Conservation (phyloP, 1,284 basidiomycete species). For the Volvariella volvacea region DNA sequence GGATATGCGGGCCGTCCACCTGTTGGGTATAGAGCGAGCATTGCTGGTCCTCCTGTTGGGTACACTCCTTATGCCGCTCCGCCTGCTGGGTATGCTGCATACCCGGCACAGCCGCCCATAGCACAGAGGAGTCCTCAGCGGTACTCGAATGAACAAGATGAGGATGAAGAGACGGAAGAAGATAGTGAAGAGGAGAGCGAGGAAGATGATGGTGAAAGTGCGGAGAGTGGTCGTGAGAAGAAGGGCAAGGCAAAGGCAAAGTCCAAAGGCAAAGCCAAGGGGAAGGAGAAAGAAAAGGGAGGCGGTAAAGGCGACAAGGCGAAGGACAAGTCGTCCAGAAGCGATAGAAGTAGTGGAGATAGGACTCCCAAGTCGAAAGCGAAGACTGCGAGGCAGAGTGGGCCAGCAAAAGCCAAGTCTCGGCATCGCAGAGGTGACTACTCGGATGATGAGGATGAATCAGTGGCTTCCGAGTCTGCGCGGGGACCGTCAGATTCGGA, state of each 20-base stretch:
- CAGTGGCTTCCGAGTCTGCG: too few species aligned
- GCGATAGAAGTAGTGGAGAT: neutral
- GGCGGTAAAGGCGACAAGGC: too few species aligned
- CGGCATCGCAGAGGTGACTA: too few species aligned
- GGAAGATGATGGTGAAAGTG: neutral
- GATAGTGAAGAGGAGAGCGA: constrained; percentile 9
- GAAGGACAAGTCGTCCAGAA: neutral
- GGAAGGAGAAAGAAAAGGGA: too few species aligned
- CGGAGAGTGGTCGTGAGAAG: neutral
- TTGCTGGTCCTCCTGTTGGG: too few species aligned
- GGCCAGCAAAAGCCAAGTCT: too few species aligned
- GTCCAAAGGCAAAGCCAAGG: too few species aligned
- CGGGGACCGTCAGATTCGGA: too few species aligned
- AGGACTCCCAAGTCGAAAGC: neutral
- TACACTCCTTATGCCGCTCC: neutral
- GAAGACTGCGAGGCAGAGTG: too few species aligned
- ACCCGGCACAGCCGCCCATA: neutral
- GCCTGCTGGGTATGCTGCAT: neutral
- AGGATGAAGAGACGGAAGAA: neutral
- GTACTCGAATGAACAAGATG: neutral
- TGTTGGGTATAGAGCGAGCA: too few species aligned
- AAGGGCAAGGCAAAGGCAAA: neutral
- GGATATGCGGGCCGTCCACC: too few species aligned
- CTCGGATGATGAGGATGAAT: too few species aligned
- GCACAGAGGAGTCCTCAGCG: neutral